Percentiles rank a stretch among this genome's conserved stretches.
phyloP scores from a whole-genome alignment of 345 rosid species.

The Arabidopsis arenosa region DNA sequence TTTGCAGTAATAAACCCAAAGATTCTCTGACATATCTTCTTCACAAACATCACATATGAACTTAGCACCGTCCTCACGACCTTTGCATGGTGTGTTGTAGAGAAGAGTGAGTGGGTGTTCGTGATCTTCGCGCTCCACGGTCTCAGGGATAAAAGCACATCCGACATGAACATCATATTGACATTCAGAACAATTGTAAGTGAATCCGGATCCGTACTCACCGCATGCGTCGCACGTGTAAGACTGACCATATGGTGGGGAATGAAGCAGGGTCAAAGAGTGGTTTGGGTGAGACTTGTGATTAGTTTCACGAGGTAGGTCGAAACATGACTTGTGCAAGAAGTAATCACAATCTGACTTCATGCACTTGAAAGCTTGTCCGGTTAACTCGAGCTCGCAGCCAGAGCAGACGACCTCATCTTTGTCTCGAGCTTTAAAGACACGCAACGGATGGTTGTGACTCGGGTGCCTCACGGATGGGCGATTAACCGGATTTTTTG shows the following conservation, averaged over 20 bases:
- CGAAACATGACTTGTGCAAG: constrained; percentile 44
- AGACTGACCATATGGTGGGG: constrained; percentile 24
- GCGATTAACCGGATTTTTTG: constrained; percentile 26
- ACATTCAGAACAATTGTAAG: constrained; percentile 33
- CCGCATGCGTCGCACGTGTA: constrained; percentile 35
- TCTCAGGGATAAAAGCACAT: constrained; percentile 29
- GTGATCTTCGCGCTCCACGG: constrained; percentile 27
- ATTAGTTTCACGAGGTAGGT: constrained; percentile 16
- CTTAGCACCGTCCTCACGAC: constrained; percentile 5
- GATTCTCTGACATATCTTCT: constrained; percentile 32
- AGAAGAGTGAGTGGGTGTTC: constrained; percentile 32
- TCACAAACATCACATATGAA: constrained; percentile 27
- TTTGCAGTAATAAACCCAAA: constrained; percentile 39
- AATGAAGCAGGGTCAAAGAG: constrained; percentile 29
- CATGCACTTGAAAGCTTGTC: constrained; percentile 36
- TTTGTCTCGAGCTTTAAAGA: constrained; percentile 11
- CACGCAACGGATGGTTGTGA: constrained; percentile 34
- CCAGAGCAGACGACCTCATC: constrained; percentile 32
- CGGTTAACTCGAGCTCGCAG: constrained; percentile 33
- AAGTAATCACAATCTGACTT: constrained; percentile 38
- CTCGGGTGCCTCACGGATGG: constrained; percentile 34
- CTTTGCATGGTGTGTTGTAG: constrained; percentile 30
- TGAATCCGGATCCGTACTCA: constrained; percentile 31
- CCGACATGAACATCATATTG: constrained; percentile 33
- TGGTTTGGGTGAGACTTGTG: constrained; percentile 37